Conservation (phyloP, 2,329 filamentous ascomycete genomes). For the Periconia sp. region DNA sequence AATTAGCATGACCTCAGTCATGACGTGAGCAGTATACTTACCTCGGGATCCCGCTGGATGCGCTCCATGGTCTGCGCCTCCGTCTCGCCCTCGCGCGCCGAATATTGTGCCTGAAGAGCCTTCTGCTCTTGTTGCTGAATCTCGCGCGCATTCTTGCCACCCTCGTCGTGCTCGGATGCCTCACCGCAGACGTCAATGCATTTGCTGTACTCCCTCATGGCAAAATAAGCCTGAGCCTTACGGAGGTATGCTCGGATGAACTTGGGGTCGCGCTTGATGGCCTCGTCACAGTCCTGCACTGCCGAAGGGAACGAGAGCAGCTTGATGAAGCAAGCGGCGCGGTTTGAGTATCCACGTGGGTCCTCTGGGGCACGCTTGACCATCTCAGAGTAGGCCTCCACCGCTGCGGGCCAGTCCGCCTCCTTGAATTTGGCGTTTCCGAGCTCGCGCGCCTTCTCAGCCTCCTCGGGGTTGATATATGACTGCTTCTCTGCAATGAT, state of each 20-base stretch:
- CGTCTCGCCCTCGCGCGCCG: slow-evolving; percentile 88
- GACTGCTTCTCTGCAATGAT: slow-evolving; percentile 74
- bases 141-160: slow-evolving; percentile 83
- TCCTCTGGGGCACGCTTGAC: slow-evolving; percentile 93
- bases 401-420: slow-evolving; percentile 90
- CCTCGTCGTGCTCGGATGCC: slow-evolving; percentile 77
- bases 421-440: slow-evolving; percentile 98
- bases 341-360: slow-evolving; percentile 94
- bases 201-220: slow-evolving; percentile 98
- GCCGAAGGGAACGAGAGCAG: slow-evolving; percentile 94
- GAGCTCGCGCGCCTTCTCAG: slow-evolving; percentile 91
- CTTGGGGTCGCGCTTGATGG: slow-evolving; percentile 86
- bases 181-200: slow-evolving; percentile 88
- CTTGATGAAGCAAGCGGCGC: slow-evolving; percentile 95
- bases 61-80: slow-evolving; percentile 95
- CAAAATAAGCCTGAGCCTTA: slow-evolving; percentile 93
- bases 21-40: slow-evolving; percentile 54
- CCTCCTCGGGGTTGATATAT: slow-evolving; percentile 89
- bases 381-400: slow-evolving; percentile 95
- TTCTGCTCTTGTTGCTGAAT: slow-evolving; percentile 95
- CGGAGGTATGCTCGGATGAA: slow-evolving; percentile 97
- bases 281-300: slow-evolving; percentile 87
- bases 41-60: slow-evolving; percentile 88
- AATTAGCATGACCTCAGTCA: slow-evolving; percentile 28
- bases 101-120: slow-evolving; percentile 87